A percentile compares a stretch with the other conserved stretches of the same genome.
These are phyloP conservation scores for Simmondsia chinensis DNA, from an alignment of 148 eudicot species.

Conservation along the genomic window DNA sequence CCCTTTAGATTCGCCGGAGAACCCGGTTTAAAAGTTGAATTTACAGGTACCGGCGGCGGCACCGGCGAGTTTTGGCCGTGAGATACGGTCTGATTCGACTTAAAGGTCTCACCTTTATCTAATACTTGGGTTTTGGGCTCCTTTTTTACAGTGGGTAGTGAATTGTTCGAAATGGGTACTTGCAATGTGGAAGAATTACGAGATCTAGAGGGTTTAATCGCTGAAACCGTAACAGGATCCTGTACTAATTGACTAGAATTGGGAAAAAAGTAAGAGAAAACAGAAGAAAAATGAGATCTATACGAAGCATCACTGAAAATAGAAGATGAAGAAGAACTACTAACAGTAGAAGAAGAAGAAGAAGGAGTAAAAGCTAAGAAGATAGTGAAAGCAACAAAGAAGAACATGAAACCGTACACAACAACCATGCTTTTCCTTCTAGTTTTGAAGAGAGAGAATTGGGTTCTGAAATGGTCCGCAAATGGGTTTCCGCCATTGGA, in stretches of 20 bases:
- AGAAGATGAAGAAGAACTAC: slow-evolving; percentile 40
- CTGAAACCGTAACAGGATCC: too few relatives aligned
- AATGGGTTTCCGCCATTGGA: slow-evolving; percentile 34
- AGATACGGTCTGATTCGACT: too few relatives aligned
- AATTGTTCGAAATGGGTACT: slow-evolving; percentile 6
- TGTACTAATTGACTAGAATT: slow-evolving; percentile 23
- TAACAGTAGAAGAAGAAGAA: slow-evolving; percentile 37
- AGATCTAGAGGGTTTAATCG: too few relatives aligned
- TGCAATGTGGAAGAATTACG: slow-evolving; percentile 7
- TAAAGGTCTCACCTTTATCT: slow-evolving; percentile 23
- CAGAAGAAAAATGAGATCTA: slow-evolving; percentile 47
- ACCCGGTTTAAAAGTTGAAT: slow-evolving; percentile 5
- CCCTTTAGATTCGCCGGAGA: slow-evolving; percentile 2
- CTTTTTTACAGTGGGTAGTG: slow-evolving; percentile 12
- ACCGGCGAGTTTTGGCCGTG: too few relatives aligned
- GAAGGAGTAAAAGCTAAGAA: slow-evolving; percentile 62
- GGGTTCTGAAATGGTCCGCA: slow-evolving; percentile 39
- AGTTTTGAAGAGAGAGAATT: slow-evolving; percentile 32
- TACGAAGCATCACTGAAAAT: slow-evolving; percentile 16
- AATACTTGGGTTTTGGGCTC: slow-evolving; percentile 15
- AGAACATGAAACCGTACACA: slow-evolving; percentile 41
- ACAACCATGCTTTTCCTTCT: slow-evolving; percentile 28
- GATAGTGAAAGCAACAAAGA: slow-evolving; percentile 47
- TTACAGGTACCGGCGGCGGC: too few relatives aligned
- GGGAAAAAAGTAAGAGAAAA: slow-evolving; percentile 35